Evolutionary conservation across 805 yeast genomes (phyloP).

Genomic region (Ogataea thermomethanolica): DNA sequence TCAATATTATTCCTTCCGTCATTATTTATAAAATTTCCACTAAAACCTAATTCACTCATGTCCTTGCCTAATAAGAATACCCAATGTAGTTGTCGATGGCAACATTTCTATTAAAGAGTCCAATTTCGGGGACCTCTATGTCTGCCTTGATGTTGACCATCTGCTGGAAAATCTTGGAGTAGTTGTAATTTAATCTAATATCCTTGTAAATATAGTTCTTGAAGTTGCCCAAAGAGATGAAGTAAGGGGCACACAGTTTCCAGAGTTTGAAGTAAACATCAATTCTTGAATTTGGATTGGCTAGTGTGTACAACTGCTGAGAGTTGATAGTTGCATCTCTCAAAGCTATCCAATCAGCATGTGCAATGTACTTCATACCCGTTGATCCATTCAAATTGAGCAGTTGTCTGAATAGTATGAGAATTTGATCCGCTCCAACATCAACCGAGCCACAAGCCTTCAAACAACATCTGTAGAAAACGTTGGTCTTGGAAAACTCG

Average conservation of each 20-base stretch:
- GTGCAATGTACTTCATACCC: conserved; percentile 63
- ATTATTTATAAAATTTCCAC: conserved; percentile 3
- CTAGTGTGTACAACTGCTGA: conserved; percentile 29
- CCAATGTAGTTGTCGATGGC: conserved; percentile 31
- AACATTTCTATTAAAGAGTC: conserved; percentile 31
- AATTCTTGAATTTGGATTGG: conserved; percentile 41
- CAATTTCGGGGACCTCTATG: conserved; percentile 40
- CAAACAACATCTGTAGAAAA: conserved; percentile 66
- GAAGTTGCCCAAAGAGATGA: conserved; percentile 45
- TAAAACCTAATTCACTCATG: conserved; percentile 2
- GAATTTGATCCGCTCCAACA: conserved; percentile 51
- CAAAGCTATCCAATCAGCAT: conserved; percentile 81
- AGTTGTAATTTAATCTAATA: conserved; percentile 39
- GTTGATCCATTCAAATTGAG: conserved; percentile 44
- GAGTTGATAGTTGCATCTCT: conserved; percentile 70
- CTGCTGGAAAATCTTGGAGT: conserved; percentile 37
- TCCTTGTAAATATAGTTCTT: conserved; percentile 45
- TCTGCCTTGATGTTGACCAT: conserved; percentile 37
- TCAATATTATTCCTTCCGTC: neutral
- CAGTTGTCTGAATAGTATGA: conserved; percentile 33
- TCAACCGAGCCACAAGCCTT: conserved; percentile 69
- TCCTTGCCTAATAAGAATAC: conserved; percentile 21
- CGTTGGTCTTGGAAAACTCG: conserved; percentile 58
- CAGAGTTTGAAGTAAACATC: conserved; percentile 53
- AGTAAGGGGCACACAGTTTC: conserved; percentile 45